phyloP scores from a whole-genome alignment of 2,329 filamentous ascomycete species.

The Leptographium radiaticola region DNA sequence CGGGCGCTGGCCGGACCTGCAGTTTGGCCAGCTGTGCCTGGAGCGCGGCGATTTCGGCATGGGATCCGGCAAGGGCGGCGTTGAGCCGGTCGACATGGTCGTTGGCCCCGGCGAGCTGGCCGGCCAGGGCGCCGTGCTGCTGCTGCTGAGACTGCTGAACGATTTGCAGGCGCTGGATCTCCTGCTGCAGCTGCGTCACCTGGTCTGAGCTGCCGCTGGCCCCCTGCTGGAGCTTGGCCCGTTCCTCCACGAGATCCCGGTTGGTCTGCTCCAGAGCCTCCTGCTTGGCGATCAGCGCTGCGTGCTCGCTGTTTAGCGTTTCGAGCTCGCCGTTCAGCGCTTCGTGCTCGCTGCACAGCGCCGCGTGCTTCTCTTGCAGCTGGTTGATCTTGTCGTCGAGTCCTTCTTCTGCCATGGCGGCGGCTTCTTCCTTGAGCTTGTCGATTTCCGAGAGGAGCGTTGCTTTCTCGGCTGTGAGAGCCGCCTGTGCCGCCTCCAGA shows the following conservation, averaged over 20 bases:
- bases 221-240: not conserved
- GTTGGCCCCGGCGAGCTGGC: conserved; percentile 1
- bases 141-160: not conserved
- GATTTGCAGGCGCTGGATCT: not conserved
- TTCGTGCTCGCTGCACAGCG: not conserved
- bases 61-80: conserved; percentile 1
- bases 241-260: not conserved
- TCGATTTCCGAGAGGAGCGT: not conserved
- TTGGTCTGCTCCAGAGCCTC: not conserved
- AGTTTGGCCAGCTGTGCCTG: conserved; percentile 8
- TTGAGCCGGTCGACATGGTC: conserved; percentile 2
- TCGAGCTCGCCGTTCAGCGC: not conserved
- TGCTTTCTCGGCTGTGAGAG: not conserved
- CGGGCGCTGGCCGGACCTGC: not conserved
- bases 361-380: not conserved
- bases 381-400: not conserved
- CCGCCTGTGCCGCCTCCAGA: not conserved
- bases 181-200: not conserved
- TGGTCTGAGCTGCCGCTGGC: not conserved
- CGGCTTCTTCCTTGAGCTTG: not conserved
- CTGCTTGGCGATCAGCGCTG: not conserved
- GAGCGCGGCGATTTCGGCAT: conserved; percentile 6
- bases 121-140: not conserved
- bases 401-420: not conserved
- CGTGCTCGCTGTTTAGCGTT: not conserved